Evolutionary conservation across 495 filamentous ascomycete genomes (phyloP), one percentile per base, ranked within the genome.

Genomic region (Geopyxis carbonaria): DNA sequence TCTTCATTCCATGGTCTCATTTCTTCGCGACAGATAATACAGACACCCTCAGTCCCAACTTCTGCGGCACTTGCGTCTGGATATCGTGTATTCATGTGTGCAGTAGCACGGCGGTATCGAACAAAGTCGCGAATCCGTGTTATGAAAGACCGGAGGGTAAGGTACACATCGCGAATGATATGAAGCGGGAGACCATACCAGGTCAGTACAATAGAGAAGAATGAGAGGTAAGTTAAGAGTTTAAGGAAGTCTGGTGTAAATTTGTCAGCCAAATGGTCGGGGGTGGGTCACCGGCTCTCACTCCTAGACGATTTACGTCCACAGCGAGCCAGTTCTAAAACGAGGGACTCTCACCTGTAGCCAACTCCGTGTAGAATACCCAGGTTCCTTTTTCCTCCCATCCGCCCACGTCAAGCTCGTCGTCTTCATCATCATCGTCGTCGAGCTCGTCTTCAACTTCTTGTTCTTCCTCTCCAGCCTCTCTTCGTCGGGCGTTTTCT

Each of bases 341-440:
- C 20, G 7, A 19, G 10, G 5, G 9, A 11, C 16, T 18, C 34
- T 29, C 14, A 80, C 78, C 78, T 34, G 85, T 87, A 27, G 78
- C 50, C 7, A 97, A 64, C 52, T 97, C 89, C 34, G 95, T 67
- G 42, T 78, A 81, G 55, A 97, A 78, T 19, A 93, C 65, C 77
- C 82, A 95, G 37, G 83, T 78, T 14, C 89, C 82, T 59, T 94
- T 97, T 39, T 85, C 76, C 56, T 94, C 89, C 89, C 89, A 97
- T 13, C 89, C 89, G 1, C 85, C 79, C 5, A 93, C 78, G 53
- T 95, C 89, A 19, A 92, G 72, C 46, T 95, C 87, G 55, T 86
- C 75, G 53, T 91, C 83, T 35, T 91, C 77, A n/a, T 93, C 68
- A 36, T 86, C 80, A 11, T 80, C 75, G 42, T 81, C 78, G 42